Base-by-base conservation (phyloP, 371 early-diverging fungal genomes). In the Syncephalastrum racemosum region DNA sequence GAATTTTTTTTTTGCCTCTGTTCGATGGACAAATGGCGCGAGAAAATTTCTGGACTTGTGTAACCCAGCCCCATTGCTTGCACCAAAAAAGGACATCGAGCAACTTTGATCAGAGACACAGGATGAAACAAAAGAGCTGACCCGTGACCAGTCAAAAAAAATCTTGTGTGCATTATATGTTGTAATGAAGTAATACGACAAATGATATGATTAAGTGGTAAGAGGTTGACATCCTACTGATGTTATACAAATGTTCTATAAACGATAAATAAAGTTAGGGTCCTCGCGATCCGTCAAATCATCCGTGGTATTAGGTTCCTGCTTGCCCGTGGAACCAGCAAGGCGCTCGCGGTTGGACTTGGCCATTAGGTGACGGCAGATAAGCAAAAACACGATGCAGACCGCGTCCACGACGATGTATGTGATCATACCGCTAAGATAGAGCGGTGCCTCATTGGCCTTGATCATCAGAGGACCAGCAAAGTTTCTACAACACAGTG, bases 271-370 rank as follows among this genome's bases (percentile, higher is more conserved):
- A 56, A 70, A 70, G 25, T 66, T 63, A 2, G 66, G 50, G 52
- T 70, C 66, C 44, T 70, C 53, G 14, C 42, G 45, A 46, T 70
- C 70, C 12, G 61, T 70, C 50, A 66, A 45, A 40, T 67, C 59
- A 45, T 66, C 63, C 8, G 57, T 60, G 1, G 50, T 56, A n/a
- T 46, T 52, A 3, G 55, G 58, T 1, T 40, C 40, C 12, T 41
- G 27, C 22, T 43, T 46, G 5, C 51, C 23, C 20, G 53, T 42
- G 8, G 46, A 13, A 15, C 45, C 50, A 14, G 46, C 24, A 16
- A 64, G 31, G 13, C 64, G 56, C 1, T 24, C 16, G 13, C 36
- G 46, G 48, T 70, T 66, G 2, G 57, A 24, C 14, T 16, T 50
- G 8, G 64, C 63, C 66, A 70, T 70, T 13, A 46, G 31, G 41